Conservation (phyloP, 129 eudicot genomes). For the Pittosporum tobira region DNA sequence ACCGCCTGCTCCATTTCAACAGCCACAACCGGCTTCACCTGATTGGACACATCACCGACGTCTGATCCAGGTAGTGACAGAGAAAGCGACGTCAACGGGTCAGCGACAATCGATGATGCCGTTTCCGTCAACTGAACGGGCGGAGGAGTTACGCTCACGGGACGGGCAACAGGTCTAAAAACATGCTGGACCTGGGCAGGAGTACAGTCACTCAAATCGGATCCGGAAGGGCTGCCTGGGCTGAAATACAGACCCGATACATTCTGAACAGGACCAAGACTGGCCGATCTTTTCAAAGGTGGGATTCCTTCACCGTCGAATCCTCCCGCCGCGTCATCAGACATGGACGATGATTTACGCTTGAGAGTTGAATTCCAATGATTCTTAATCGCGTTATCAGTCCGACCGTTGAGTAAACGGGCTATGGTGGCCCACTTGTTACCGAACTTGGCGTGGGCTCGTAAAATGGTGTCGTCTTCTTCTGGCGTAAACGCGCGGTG, state of each 20-base stretch:
- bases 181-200: slow-evolving; percentile 6
- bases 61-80: slow-evolving; percentile 45
- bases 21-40: not conserved
- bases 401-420: slow-evolving; percentile 56
- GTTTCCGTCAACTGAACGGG: slow-evolving; percentile 11
- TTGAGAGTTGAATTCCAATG: slow-evolving; percentile 80
- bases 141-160: slow-evolving; percentile 26
- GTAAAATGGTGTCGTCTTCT: slow-evolving; percentile 55
- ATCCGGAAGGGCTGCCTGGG: slow-evolving; percentile 49
- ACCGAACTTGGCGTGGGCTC: slow-evolving; percentile 64
- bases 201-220: slow-evolving; percentile 46
- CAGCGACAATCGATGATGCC: slow-evolving; percentile 10
- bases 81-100: slow-evolving; percentile 36
- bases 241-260: slow-evolving; percentile 25
- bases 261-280: slow-evolving; percentile 40
- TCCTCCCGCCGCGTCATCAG: slow-evolving; percentile 25
- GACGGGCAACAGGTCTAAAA: slow-evolving; percentile 27
- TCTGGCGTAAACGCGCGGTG: slow-evolving; percentile 55
- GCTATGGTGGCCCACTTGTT: slow-evolving; percentile 90
- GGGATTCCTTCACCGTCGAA: slow-evolving; percentile 34
- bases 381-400: slow-evolving; percentile 79
- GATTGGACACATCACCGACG: not conserved
- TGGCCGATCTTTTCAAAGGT: slow-evolving; percentile 58
- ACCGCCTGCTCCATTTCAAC: too few relatives aligned
- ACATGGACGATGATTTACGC: slow-evolving; percentile 60